Evolutionary conservation across 306 rosid species (phyloP), one percentile per base, ranked within the genome.

Genomic region (Coriaria nepalensis): DNA sequence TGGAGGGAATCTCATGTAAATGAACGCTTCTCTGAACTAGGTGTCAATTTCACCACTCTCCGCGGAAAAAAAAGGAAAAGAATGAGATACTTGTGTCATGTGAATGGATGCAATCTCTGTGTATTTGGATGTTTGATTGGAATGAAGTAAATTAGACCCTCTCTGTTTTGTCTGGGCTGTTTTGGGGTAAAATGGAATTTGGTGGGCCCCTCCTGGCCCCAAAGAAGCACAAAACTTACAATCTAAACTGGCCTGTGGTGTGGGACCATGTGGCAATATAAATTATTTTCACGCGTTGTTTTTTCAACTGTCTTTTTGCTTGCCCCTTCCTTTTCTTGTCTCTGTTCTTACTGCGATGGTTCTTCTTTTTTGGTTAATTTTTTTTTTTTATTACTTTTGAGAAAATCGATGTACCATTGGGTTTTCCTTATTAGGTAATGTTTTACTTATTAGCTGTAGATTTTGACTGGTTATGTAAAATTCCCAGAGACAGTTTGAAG

Each of bases 131-230:
- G 52, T 59, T 77, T 66, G 63, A 59, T 47, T 20, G 43, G n/a
- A 12, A 48, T 39, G 46, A 5, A 58, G 29, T 20, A 20, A 20
- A 53, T 20, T 33, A 65, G 33, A 70, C 34, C 55, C 42, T 11
- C 32, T 60, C 13, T 39, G 39, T 48, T 68, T 10, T 35, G 35
- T 50, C 32, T 55, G 71, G 72, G 93, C 75, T 76, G 79, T 67
- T 60, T 73, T 20, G 29, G 29, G 66, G 72, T 78, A 74, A 54
- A 67, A 63, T 59, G 55, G 45, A 68, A 65, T 68, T 43, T 62
- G 80, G 82, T 62, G 74, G 75, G 47, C 7, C 72, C 75, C 65
- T 36, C 73, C 48, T 10, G 53, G 38, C 65, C 57, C 79, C 11
- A 13, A 8, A 13, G 0, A 10, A 5, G 4, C 14, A 60, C 20